phyloP scores from a whole-genome alignment of 169 alveolate genomes.

The Plasmodium falciparum region DNA sequence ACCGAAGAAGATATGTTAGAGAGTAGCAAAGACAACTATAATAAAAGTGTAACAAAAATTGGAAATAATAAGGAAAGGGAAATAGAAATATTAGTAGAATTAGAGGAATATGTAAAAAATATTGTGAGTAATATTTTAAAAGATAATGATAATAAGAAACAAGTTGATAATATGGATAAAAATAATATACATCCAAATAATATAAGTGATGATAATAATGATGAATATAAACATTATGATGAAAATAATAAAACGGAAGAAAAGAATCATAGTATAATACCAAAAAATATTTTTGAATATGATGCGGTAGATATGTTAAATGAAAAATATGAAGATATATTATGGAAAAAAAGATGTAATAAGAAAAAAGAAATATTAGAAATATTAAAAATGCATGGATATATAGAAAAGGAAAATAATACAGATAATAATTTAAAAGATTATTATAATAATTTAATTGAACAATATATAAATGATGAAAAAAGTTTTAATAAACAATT shows the following conservation, averaged over 20 bases:
- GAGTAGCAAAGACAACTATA: conserved; percentile 10
- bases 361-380: conserved; percentile 53
- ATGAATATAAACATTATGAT: no score
- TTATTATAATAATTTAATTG: conserved; percentile 47
- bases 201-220: no score
- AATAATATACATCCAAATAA: not conserved
- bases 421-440: conserved; percentile 57
- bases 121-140: not conserved
- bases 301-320: not conserved
- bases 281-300: not conserved
- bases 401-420: conserved; percentile 8
- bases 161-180: not conserved
- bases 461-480: conserved; percentile 58
- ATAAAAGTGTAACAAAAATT: not conserved
- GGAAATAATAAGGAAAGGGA: conserved; percentile 26
- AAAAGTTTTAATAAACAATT: conserved; percentile 29
- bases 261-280: not conserved
- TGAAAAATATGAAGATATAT: conserved; percentile 40
- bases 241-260: not conserved
- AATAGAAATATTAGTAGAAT: conserved; percentile 14
- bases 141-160: not conserved
- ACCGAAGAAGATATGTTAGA: not conserved
- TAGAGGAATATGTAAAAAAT: conserved; percentile 10
- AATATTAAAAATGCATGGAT: conserved; percentile 44
- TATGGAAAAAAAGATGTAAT: conserved; percentile 73